Evolutionary conservation across 2,329 filamentous ascomycete species (phyloP), one percentile per base, ranked within the genome.

Genomic region (Sordariomycetes sp.): DNA sequence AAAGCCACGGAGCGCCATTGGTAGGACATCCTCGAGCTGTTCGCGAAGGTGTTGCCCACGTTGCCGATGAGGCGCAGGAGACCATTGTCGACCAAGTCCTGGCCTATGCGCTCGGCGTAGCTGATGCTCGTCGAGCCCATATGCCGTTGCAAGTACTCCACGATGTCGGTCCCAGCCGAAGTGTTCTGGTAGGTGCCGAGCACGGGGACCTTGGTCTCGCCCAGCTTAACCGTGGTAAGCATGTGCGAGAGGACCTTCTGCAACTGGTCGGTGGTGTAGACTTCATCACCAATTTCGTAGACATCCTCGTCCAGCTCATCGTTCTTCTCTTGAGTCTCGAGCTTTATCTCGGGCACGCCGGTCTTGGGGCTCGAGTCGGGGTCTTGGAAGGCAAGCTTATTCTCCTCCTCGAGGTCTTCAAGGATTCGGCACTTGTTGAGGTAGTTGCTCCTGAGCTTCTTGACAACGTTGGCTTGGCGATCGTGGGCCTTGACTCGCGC

Each of bases 381-480:
- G 63, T 92, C 90, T 71, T 96, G 91, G 73, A 99, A 99, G 46
- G 92, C 94, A 58, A 99, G 81, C 74, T 99, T 97, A 72, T 97
- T 96, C 77, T 99, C 95, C 73, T 99, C 94, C 71, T 99, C 94
- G 61, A 97, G 76, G 69, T 99, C 94, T 70, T 99, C 95, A 7
- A 97, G 88, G 61, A 97, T 78, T 55, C 95, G 87, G 71, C 94
- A 99, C 75, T 97, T 99, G 79, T 97, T 99, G 81, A 97, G 97
- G 74, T 99, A 99, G 65, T 90, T 89, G 72, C 89, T 96, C 63
- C 94, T 86, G 65, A 97, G 82, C 75, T 97, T 97, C 79, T 91
- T 90, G 61, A 96, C 90, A 22, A 82, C 72, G 62, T 99, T 94
- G 60, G 88, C 87, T 72, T 99, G 95, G 64, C 89, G 89, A 69